Evolutionary conservation across 768 basidiomycete species (phyloP), one percentile per base, ranked within the genome.

Genomic region (Clitopilus passeckerianus): DNA sequence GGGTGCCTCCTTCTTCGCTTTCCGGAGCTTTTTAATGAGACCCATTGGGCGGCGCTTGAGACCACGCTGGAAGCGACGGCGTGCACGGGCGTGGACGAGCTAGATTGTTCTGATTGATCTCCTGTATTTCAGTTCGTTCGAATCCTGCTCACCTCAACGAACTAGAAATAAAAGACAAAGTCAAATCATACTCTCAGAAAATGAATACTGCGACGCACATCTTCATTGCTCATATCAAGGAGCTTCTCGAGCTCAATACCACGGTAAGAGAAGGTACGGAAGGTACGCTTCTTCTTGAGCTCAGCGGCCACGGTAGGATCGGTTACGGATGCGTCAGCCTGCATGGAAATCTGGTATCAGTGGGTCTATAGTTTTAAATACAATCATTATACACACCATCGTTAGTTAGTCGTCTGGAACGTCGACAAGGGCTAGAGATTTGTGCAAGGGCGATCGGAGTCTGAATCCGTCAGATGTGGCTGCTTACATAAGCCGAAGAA

Each of bases 1-100:
- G 59, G 86, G 91, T n/a, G 95, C 94, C 77, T 98, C 95, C 82
- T 96, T 98, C 87, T 99, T 99, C 60, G 97, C 93, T 78, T 97
- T 96, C 76, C 97, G 93, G 68, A 99, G 85, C 79, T 99, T 99
- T 85, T 98, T 98, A 75, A 99, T 98, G 66, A 99, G 86, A 65
- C 94, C 94, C 90, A 99, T 90, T 44, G 97, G 95, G 75, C 90
- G 89, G 78, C 95, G 92, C 83, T 98, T 98, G 70, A 99, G 89
- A 69, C 97, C 97, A 68, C 97, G 92, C 77, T 94, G 91, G 90
- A 99, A 99, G 75, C 96, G 93, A 73, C 97, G 86, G 71, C 97
- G 93, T 57, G 96, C 97, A 75, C 97, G 95, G 67, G 96, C 93
- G 74, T 98, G 96, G 68, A 99, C 97, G 75, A 99, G 87, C 91